Percentiles rank a stretch among this genome's conserved stretches.
These are phyloP conservation scores for Colletotrichum somersetense DNA, from an alignment of 2,329 filamentous ascomycete species.

Conservation along the genomic window DNA sequence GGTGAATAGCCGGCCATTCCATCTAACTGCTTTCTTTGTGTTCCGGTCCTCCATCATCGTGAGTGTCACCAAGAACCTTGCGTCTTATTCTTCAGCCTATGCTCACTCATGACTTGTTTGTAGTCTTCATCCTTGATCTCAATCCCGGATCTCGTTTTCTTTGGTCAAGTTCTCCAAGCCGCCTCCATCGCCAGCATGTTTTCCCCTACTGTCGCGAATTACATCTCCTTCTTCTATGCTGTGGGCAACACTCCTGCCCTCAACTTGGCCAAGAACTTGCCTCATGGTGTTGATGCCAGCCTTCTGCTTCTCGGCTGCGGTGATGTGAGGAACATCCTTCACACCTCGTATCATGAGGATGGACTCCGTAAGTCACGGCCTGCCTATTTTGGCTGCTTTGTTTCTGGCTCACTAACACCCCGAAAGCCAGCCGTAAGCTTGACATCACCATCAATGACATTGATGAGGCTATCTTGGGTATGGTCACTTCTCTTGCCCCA, in stretches of 20 bases:
- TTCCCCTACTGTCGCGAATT: conserved; percentile 52
- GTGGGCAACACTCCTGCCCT: conserved; percentile 68
- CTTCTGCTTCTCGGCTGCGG: conserved; percentile 68
- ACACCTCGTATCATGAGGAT: conserved; percentile 60
- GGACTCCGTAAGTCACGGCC: conserved; percentile 50
- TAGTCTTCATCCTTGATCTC: neutral
- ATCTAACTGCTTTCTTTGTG: neutral
- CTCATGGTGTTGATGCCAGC: conserved; percentile 62
- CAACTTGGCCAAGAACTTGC: conserved; percentile 60
- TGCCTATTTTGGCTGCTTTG: neutral
- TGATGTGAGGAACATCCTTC: conserved; percentile 69
- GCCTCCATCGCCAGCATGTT: conserved; percentile 49
- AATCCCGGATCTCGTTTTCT: neutral
- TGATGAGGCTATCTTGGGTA: conserved; percentile 64
- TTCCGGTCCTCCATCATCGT: neutral
- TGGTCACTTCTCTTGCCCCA: conserved; percentile 30
- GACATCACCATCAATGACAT: conserved; percentile 70
- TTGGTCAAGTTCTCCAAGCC: neutral
- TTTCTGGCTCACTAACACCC: conserved; percentile 43
- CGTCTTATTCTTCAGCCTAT: too few relatives aligned
- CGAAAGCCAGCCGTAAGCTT: conserved; percentile 55
- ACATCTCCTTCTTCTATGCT: conserved; percentile 56
- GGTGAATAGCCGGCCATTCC: too few relatives aligned
- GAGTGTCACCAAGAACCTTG: neutral
- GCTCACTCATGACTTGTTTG: neutral